A percentile compares a stretch with the other conserved stretches of the same genome.
These are phyloP conservation scores for Lathyrus oleraceus DNA, from an alignment of 306 rosid genomes.

Conservation along the genomic window DNA sequence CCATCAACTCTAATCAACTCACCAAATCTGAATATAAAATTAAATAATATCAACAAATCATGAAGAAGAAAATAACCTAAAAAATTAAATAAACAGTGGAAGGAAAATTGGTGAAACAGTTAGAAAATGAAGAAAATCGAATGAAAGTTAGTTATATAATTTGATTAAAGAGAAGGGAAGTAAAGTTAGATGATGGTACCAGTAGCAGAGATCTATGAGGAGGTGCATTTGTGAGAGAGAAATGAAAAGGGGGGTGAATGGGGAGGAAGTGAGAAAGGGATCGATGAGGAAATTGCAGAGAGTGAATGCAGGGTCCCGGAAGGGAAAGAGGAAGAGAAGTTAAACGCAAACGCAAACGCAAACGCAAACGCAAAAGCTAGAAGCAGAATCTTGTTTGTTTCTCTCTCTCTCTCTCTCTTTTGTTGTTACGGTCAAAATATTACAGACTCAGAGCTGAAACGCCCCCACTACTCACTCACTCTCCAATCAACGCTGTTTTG, in stretches of 20 bases:
- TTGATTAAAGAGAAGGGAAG: neutral
- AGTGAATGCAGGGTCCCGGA: neutral
- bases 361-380: constrained; percentile 30
- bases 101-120: no score
- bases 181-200: constrained; percentile 36
- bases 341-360: constrained; percentile 40
- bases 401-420: constrained; percentile 13
- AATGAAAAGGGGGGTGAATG: neutral
- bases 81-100: neutral
- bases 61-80: neutral
- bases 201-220: constrained; percentile 47
- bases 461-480: neutral
- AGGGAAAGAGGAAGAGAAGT: constrained; percentile 1
- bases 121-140: no score
- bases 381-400: neutral
- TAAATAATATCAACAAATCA: constrained; percentile 26
- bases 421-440: constrained; percentile 34
- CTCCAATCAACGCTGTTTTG: constrained; percentile 21
- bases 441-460: constrained; percentile 13
- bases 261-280: neutral
- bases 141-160: no score
- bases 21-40: constrained; percentile 42
- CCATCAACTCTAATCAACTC: constrained; percentile 55
- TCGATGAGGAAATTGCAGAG: constrained; percentile 14
- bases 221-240: constrained; percentile 18